phyloP scores from a whole-genome alignment of 768 basidiomycete species.

The Epithele typhae region DNA sequence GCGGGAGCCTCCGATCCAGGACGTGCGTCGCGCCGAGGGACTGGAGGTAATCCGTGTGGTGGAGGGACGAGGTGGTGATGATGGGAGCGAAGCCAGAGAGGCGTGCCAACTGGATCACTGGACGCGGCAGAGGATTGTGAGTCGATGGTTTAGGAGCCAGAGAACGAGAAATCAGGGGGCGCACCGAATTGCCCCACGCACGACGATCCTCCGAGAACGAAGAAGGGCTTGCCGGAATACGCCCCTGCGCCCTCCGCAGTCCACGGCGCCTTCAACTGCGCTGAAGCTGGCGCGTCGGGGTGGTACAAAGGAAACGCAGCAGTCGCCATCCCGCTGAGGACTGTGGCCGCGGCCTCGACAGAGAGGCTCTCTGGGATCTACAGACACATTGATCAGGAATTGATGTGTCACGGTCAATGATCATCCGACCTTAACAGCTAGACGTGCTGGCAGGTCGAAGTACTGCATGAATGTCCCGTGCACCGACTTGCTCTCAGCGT shows the following conservation, averaged over 20 bases:
- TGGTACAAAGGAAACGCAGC: conserved; percentile 6
- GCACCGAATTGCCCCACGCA: conserved; percentile 26
- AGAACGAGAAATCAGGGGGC: conserved; percentile 1
- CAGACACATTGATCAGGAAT: no score
- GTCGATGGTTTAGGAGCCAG: background rate
- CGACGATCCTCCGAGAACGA: conserved; percentile 24
- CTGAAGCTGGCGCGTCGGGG: background rate
- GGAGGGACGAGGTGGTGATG: conserved; percentile 12
- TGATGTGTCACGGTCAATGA: no score
- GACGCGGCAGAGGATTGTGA: background rate
- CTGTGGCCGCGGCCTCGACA: conserved; percentile 6
- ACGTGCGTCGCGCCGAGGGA: conserved; percentile 17
- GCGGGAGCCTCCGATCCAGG: conserved; percentile 3
- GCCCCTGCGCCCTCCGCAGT: conserved; percentile 5
- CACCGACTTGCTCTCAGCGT: background rate
- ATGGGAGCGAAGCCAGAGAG: conserved; percentile 15
- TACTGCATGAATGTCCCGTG: conserved; percentile 3
- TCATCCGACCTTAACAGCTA: no score
- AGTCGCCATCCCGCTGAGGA: conserved; percentile 5
- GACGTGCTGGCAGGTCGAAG: no score
- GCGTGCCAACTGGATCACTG: conserved; percentile 14
- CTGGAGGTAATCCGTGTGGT: conserved; percentile 1
- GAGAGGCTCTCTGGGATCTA: conserved; percentile 8
- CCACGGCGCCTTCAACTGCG: conserved; percentile 7
- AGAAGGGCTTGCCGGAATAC: conserved; percentile 14